These are phyloP conservation scores for Artomyces pyxidatus DNA, from an alignment of 768 basidiomycete species.

Conservation along the genomic window DNA sequence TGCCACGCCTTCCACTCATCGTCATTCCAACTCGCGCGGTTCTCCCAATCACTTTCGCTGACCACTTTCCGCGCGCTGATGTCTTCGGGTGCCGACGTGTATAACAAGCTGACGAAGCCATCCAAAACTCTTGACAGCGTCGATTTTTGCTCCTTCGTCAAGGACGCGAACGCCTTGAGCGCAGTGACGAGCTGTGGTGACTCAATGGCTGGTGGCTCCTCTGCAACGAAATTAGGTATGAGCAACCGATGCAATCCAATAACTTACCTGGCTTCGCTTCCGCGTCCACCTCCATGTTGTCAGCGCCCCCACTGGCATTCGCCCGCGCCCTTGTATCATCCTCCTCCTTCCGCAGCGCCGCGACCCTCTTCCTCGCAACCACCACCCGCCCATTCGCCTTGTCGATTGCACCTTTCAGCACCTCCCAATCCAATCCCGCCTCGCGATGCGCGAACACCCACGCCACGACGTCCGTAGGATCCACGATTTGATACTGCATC, in stretches of 20 bases:
- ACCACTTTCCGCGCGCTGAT: conserved; percentile 49
- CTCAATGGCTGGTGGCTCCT: conserved; percentile 43
- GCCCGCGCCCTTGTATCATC: conserved; percentile 75
- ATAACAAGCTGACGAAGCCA: conserved; percentile 49
- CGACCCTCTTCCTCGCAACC: conserved; percentile 67
- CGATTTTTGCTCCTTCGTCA: conserved; percentile 69
- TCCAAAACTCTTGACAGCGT: conserved; percentile 67
- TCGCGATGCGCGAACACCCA: conserved; percentile 70
- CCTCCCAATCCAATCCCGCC: conserved; percentile 72
- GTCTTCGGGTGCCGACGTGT: conserved; percentile 32
- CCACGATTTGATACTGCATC: conserved; percentile 97
- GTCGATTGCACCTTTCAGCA: conserved; percentile 74
- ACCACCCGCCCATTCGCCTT: conserved; percentile 87
- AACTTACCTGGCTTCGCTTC: conserved; percentile 56
- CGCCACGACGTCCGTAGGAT: conserved; percentile 82
- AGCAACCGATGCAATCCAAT: not conserved
- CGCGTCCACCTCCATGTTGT: conserved; percentile 61
- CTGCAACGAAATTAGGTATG: conserved; percentile 17
- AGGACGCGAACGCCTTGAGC: conserved; percentile 64
- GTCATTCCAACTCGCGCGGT: conserved; percentile 58
- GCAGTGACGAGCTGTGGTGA: conserved; percentile 64
- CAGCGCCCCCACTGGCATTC: conserved; percentile 52
- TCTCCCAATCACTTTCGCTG: conserved; percentile 60
- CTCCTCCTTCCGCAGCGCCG: conserved; percentile 75
- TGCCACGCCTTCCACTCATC: conserved; percentile 82